Percentiles rank a stretch among this genome's conserved stretches.
These are phyloP conservation scores for Sechiopsis laciniata DNA, from an alignment of 306 rosid species.

Conservation along the genomic window DNA sequence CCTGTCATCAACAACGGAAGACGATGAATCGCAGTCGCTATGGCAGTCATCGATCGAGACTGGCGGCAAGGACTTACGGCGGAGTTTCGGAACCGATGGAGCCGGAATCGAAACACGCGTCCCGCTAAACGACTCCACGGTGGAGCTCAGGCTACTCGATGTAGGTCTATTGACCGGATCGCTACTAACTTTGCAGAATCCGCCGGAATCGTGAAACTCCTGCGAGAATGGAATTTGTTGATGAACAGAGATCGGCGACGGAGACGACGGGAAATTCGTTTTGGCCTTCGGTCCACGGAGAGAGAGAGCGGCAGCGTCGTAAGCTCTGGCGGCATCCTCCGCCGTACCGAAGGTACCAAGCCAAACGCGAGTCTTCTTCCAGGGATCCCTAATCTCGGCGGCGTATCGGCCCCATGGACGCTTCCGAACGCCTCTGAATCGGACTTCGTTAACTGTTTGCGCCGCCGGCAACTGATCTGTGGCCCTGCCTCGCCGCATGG, in stretches of 20 bases:
- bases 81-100: constrained; percentile 22
- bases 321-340: constrained; percentile 76
- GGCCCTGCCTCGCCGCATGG: constrained; percentile 60
- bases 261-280: constrained; percentile 51
- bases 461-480: constrained; percentile 28
- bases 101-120: constrained; percentile 42
- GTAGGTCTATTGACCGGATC: constrained; percentile 57
- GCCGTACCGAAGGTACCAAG: constrained; percentile 83
- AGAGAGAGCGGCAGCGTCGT: constrained; percentile 68
- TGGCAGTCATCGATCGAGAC: constrained; percentile 53
- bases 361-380: constrained; percentile 82
- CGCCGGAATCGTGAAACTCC: constrained; percentile 26
- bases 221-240: constrained; percentile 30
- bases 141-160: constrained; percentile 78
- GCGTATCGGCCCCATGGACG: constrained; percentile 94
- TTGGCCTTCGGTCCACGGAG: constrained; percentile 78
- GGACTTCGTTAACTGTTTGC: constrained; percentile 32
- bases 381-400: constrained; percentile 91
- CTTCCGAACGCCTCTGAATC: constrained; percentile 80
- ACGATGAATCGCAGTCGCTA: constrained; percentile 89
- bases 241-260: constrained; percentile 19
- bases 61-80: constrained; percentile 31
- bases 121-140: constrained; percentile 83
- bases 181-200: constrained; percentile 37
- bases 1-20: constrained; percentile 64